A percentile compares a stretch with the other conserved stretches of the same genome.
These are phyloP conservation scores for Talaromyces verruculosus DNA, from an alignment of 2,329 filamentous ascomycete species.

Conservation along the genomic window DNA sequence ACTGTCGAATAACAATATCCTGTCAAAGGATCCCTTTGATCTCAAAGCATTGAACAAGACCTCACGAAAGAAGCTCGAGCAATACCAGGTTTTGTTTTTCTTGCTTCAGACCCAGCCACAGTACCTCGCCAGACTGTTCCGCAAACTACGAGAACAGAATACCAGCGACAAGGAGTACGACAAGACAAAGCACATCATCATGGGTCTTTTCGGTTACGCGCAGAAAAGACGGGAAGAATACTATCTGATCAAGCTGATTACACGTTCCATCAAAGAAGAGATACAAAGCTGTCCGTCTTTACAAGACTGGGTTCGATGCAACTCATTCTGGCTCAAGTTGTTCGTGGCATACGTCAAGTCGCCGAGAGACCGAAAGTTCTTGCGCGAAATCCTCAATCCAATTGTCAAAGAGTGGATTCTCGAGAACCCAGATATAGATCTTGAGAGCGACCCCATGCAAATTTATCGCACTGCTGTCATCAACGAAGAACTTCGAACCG, in stretches of 20 bases:
- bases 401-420: slow-evolving; percentile 89
- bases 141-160: slow-evolving; percentile 75
- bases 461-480: slow-evolving; percentile 96
- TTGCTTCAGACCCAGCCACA: slow-evolving; percentile 94
- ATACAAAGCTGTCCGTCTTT: slow-evolving; percentile 70
- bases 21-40: slow-evolving; percentile 88
- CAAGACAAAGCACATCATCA: slow-evolving; percentile 86
- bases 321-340: slow-evolving; percentile 89
- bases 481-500: slow-evolving; percentile 93
- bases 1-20: slow-evolving; percentile 82
- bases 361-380: slow-evolving; percentile 86
- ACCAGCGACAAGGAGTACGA: slow-evolving; percentile 90
- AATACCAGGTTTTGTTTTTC: slow-evolving; percentile 97
- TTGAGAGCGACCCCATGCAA: slow-evolving; percentile 96
- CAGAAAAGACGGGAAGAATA: slow-evolving; percentile 97
- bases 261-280: slow-evolving; percentile 80
- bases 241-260: slow-evolving; percentile 85
- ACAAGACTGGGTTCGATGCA: slow-evolving; percentile 84
- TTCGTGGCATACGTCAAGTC: slow-evolving; percentile 85
- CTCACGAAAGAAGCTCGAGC: slow-evolving; percentile 90
- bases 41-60: slow-evolving; percentile 97
- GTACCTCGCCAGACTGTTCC: slow-evolving; percentile 87
- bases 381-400: slow-evolving; percentile 80
- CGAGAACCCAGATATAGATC: slow-evolving; percentile 83
- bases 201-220: slow-evolving; percentile 95